Percentiles rank a stretch among this genome's conserved stretches.
Conservation (phyloP, 1,139 yeast species). For the Yamadazyma siamensis region DNA sequence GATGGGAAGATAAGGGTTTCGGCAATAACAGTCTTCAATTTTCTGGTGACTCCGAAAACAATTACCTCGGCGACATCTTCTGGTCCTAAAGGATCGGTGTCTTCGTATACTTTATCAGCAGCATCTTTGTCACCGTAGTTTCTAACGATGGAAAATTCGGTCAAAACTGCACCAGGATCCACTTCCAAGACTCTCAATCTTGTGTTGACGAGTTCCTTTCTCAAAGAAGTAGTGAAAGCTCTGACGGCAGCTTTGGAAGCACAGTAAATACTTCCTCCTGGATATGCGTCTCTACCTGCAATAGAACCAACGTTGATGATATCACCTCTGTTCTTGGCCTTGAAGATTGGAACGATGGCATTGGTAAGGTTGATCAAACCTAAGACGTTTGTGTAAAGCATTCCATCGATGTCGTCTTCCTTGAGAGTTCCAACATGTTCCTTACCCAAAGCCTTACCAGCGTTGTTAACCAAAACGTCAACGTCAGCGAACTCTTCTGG, state of each 20-base stretch:
- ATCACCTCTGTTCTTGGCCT: constrained; percentile 48
- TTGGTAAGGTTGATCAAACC: constrained; percentile 74
- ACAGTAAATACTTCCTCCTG: constrained; percentile 51
- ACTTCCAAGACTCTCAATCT: constrained; percentile 47
- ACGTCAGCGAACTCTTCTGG: constrained; percentile 56
- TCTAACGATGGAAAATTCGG: constrained; percentile 48
- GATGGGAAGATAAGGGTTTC: constrained; percentile 49
- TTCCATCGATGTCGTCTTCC: constrained; percentile 53
- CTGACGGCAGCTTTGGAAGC: constrained; percentile 50
- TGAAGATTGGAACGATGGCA: constrained; percentile 58
- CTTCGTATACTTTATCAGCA: constrained; percentile 46
- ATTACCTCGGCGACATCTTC: constrained; percentile 50
- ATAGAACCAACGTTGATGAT: constrained; percentile 49
- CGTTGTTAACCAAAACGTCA: constrained; percentile 74
- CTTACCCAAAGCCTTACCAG: constrained; percentile 75
- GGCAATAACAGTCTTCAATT: constrained; percentile 47
- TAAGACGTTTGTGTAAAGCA: constrained; percentile 70
- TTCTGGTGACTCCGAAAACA: constrained; percentile 48
- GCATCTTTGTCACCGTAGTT: constrained; percentile 39
- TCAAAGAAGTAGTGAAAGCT: constrained; percentile 43
- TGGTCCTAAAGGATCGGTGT: constrained; percentile 44
- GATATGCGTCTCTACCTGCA: constrained; percentile 51
- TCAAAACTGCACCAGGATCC: constrained; percentile 52
- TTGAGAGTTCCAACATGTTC: constrained; percentile 60
- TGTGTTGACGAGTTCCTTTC: constrained; percentile 47